These are phyloP conservation scores for Eruca vesicaria DNA, from an alignment of 441 rosid species.

Conservation along the genomic window DNA sequence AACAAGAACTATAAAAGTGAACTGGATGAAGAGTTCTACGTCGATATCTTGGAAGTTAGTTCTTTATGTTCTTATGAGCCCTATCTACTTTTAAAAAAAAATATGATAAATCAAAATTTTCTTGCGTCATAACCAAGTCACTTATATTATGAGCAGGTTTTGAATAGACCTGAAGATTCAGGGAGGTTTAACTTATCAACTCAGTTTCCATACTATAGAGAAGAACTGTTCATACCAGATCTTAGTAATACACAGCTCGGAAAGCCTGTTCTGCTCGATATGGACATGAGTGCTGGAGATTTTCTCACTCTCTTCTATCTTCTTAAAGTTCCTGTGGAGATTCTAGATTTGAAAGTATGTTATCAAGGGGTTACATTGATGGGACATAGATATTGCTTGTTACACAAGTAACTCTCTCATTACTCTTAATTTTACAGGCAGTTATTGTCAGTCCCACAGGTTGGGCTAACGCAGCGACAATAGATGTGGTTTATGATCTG, in stretches of 20 bases:
- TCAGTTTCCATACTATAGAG: slow-evolving; percentile 65
- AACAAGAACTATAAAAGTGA: slow-evolving; percentile 40
- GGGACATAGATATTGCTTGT: neutral
- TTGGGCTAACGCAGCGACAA: slow-evolving; percentile 94
- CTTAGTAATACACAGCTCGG: slow-evolving; percentile 47
- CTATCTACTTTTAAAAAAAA: neutral
- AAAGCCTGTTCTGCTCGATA: slow-evolving; percentile 79
- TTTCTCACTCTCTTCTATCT: slow-evolving; percentile 78
- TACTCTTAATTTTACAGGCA: slow-evolving; percentile 45
- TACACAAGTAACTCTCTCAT: neutral
- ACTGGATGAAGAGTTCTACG: slow-evolving; percentile 59
- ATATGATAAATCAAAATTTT: neutral
- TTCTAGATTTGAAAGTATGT: slow-evolving; percentile 66
- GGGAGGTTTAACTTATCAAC: slow-evolving; percentile 72
- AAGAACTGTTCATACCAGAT: slow-evolving; percentile 55
- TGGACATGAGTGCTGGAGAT: slow-evolving; percentile 97
- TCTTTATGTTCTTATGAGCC: neutral
- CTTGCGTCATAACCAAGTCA: neutral
- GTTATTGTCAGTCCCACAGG: slow-evolving; percentile 83
- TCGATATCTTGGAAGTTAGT: slow-evolving; percentile 79
- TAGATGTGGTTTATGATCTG: slow-evolving; percentile 77
- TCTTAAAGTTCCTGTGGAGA: slow-evolving; percentile 71
- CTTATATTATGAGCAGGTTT: slow-evolving; percentile 45
- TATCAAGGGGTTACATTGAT: neutral
- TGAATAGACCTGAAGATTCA: slow-evolving; percentile 53